These are phyloP conservation scores for Dysphania ambrosioides DNA, from an alignment of 148 eudicot genomes.

Conservation along the genomic window DNA sequence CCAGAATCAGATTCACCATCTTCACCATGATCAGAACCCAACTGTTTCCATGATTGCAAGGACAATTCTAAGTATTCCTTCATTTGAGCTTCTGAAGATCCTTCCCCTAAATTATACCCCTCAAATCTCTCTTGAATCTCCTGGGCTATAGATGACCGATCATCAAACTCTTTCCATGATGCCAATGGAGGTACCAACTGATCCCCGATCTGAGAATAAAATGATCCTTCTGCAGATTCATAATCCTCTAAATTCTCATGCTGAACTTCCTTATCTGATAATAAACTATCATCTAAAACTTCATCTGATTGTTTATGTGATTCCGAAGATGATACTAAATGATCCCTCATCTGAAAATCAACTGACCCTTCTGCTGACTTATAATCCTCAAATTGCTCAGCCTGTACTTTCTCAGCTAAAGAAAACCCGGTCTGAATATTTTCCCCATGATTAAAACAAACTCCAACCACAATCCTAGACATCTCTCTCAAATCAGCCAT, in stretches of 20 bases:
- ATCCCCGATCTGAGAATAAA: conserved; percentile 35
- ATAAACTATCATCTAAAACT: conserved; percentile 15
- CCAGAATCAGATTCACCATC: conserved; percentile 48
- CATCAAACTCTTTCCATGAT: conserved; percentile 45
- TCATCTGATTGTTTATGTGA: conserved; percentile 40
- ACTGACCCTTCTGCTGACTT: conserved; percentile 39
- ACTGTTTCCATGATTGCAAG: conserved; percentile 47
- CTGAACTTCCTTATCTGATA: conserved; percentile 11
- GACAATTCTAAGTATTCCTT: conserved; percentile 46
- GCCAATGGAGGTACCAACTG: conserved; percentile 38
- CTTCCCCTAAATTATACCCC: conserved; percentile 41
- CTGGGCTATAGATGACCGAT: not conserved
- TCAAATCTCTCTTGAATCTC: conserved; percentile 27
- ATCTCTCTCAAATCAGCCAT: conserved; percentile 11
- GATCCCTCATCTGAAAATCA: conserved; percentile 35
- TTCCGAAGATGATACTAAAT: conserved; percentile 39
- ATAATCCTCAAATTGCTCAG: conserved; percentile 33
- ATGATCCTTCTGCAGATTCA: conserved; percentile 37
- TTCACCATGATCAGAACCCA: conserved; percentile 37
- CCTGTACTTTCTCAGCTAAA: conserved; percentile 26
- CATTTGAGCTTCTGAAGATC: conserved; percentile 38
- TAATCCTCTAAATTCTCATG: conserved; percentile 29
- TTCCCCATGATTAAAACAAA: conserved; percentile 19
- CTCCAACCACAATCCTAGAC: conserved; percentile 20
- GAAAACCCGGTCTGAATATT: conserved; percentile 18